Evolutionary conservation across 768 basidiomycete species (phyloP).

Genomic region (Leccinum barrowsii): DNA sequence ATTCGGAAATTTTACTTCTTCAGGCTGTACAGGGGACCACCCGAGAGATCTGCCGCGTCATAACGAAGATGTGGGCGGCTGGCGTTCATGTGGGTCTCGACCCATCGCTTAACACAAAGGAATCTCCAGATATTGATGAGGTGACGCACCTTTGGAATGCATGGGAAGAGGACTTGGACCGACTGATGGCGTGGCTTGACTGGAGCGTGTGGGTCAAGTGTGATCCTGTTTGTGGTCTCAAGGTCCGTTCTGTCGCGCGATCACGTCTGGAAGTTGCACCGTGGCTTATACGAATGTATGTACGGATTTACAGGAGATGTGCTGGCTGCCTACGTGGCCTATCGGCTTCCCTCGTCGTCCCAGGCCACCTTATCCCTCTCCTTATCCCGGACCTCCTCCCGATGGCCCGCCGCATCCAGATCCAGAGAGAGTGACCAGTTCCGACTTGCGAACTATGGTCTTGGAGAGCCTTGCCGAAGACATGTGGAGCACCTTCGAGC

Average conservation of each 20-base stretch:
- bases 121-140: background rate
- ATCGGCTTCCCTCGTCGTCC: conserved; percentile 7
- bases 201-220: conserved; percentile 53
- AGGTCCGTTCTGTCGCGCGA: conserved; percentile 33
- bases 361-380: background rate
- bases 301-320: conserved; percentile 19
- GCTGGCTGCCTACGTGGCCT: conserved; percentile 28
- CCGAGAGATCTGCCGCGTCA: conserved; percentile 44
- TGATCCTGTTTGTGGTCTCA: conserved; percentile 40
- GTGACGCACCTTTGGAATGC: conserved; percentile 9
- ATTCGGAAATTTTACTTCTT: conserved; percentile 29
- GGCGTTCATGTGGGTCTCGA: conserved; percentile 29
- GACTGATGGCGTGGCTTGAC: conserved; percentile 48
- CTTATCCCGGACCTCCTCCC: background rate
- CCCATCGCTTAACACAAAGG: background rate
- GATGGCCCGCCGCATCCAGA: background rate
- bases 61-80: conserved; percentile 46
- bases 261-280: background rate
- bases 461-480: background rate
- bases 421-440: background rate
- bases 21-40: conserved; percentile 31
- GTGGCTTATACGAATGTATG: background rate
- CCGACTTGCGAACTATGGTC: background rate
- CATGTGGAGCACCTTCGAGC: background rate
- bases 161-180: conserved; percentile 36